Percentiles rank a stretch among this genome's conserved stretches.
Evolutionary conservation across 768 basidiomycete genomes (phyloP).

Genomic region (Mycena venus): DNA sequence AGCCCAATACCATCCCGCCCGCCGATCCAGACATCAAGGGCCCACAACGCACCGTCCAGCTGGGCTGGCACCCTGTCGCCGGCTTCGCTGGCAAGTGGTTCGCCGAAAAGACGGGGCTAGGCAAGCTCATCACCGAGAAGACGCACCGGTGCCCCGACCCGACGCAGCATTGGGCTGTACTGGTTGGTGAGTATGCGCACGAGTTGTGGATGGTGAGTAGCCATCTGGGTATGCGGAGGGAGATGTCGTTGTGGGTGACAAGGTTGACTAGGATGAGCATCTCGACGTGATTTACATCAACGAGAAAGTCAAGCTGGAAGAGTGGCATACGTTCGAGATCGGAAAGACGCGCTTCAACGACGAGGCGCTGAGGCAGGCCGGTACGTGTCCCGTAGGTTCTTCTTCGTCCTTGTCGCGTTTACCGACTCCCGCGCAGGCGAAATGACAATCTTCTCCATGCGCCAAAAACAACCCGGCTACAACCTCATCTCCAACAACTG

Average conservation of each 20-base stretch:
- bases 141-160: conserved; percentile 22
- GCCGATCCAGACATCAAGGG: conserved; percentile 5
- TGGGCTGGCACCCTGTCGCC: conserved; percentile 30
- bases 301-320: conserved; percentile 17
- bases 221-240: not conserved
- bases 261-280: conserved; percentile 1
- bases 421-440: conserved; percentile 2
- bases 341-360: conserved; percentile 29
- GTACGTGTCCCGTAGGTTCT: not conserved
- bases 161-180: conserved; percentile 29
- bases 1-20: conserved; percentile 23
- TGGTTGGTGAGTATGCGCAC: conserved; percentile 25
- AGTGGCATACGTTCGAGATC: conserved; percentile 28
- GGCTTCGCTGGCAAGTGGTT: conserved; percentile 31
- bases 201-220: conserved; percentile 28
- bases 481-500: conserved; percentile 32
- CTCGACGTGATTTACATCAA: conserved; percentile 29
- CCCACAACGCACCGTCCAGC: conserved; percentile 7
- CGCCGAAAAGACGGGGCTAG: conserved; percentile 30
- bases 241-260: not conserved
- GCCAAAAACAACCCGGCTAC: conserved; percentile 17
- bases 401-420: not conserved
- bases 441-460: conserved; percentile 27
- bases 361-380: conserved; percentile 23
- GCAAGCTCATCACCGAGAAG: conserved; percentile 17